Base-by-base conservation (phyloP, 495 filamentous ascomycete species). In the Hypomontagnella monticulosa region DNA sequence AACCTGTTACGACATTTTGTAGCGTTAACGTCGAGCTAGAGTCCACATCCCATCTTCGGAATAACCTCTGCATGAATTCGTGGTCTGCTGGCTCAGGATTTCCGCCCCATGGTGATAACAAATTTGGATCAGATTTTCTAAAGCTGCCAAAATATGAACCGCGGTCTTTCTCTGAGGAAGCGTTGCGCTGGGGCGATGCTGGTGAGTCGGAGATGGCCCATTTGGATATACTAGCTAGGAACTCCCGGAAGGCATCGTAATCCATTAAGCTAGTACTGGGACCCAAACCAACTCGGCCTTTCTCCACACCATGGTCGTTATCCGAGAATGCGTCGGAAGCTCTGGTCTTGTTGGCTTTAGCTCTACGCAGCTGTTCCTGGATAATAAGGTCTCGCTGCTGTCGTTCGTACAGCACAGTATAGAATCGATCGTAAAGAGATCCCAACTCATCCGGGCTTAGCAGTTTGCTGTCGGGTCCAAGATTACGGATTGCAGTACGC, bases 221-320 rank as follows among this genome's bases (percentile, higher is more conserved):
- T 78, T 87, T 91, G 0, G 92, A 83, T 36, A 97, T 91, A 14
- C 88, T 89, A 1, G 94, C 91, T 9, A 99, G 81, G 66, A 99
- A 97, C 57, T 98, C 93, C 49, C 94, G 83, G 76, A 97, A 99
- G 9, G 89, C 92, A 76, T 95, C 90, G 73, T 98, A 99, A 71
- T 97, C 92, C 95, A 99, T 98, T 59, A 92, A 77, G 9, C 92
- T 94, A 15, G 84, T 83, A 71, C 92, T 97, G 10, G 93, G 92
- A 0, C 95, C 95, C 1, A 97, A 80, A 9, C 91, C 94, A 14
- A 99, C 93, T 23, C 95, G 85, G 1, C 94, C 95, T 68, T 90
- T 87, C 68, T 92, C 89, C 27, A 87, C 73, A 44, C 73, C 63
- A 40, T 83, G 70, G 48, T 80, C 69, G 23, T 73, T 57, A 15